These are phyloP conservation scores for Cladosporium austrohemisphaericum DNA, from an alignment of 2,329 filamentous ascomycete species.

Conservation along the genomic window DNA sequence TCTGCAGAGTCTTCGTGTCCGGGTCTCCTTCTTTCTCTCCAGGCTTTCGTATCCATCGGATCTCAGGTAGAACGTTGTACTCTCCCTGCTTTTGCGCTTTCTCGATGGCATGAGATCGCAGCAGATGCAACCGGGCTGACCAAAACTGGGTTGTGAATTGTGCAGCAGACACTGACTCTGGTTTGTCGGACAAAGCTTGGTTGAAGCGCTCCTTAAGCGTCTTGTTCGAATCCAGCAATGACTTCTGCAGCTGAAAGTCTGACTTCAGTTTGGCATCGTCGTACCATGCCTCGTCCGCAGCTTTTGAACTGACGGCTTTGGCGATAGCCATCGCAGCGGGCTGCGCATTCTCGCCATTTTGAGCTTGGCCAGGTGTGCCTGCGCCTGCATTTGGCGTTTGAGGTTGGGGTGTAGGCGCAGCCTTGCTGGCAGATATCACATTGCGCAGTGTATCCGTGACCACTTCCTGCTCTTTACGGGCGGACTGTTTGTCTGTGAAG, in stretches of 20 bases:
- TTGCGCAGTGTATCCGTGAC: constrained; percentile 78
- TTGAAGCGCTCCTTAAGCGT: constrained; percentile 78
- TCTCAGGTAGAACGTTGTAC: constrained; percentile 88
- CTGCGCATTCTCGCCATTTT: constrained; percentile 30
- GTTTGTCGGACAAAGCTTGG: constrained; percentile 77
- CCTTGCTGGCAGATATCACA: constrained; percentile 68
- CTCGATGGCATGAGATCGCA: constrained; percentile 89
- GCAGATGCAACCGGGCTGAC: constrained; percentile 78
- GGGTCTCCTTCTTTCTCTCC: constrained; percentile 53
- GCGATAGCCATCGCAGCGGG: constrained; percentile 76
- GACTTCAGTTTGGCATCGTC: constrained; percentile 73
- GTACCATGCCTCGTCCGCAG: constrained; percentile 62
- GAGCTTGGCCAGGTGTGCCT: constrained; percentile 21
- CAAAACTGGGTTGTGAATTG: constrained; percentile 93
- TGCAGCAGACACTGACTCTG: constrained; percentile 72
- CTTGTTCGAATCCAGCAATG: constrained; percentile 73
- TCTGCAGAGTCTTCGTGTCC: constrained; percentile 71
- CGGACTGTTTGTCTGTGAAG: constrained; percentile 74
- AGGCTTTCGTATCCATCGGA: constrained; percentile 54
- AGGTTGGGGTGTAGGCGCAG: constrained; percentile 30
- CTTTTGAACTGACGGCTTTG: constrained; percentile 57
- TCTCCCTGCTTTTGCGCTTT: constrained; percentile 78
- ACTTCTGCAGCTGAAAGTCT: constrained; percentile 81
- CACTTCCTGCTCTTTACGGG: constrained; percentile 76
- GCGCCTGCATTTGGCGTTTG: constrained; percentile 22